Evolutionary conservation across 441 rosid genomes (phyloP), one percentile per base, ranked within the genome.

Genomic region (Hura crepitans): DNA sequence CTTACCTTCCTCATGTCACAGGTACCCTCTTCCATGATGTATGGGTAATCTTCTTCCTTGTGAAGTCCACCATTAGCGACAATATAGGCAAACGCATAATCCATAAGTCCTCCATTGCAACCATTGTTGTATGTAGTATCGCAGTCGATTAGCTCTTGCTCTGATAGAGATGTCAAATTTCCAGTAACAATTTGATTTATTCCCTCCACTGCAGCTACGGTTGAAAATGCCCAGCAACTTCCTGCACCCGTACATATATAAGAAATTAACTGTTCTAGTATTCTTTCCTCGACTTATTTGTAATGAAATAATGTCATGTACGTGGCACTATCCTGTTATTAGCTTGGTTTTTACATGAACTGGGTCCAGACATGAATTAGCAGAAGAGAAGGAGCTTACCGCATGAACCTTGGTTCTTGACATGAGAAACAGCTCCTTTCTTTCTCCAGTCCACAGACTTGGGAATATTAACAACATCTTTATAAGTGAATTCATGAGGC

Each of bases 191-290:
- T 92, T 83, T 89, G 86, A 84, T 92, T 87, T 72, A 94, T 87
- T 15, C 99, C 99, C 49, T 94, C 99, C 0, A 94, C 94, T 17
- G 97, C 92, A 18, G 97, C 99, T 51, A 94, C 97, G 0, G 99
- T 92, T 1, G 97, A 94, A 82, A 94, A 94, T 14, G 99, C 99
- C 99, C 99, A 92, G 71, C 99, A 94, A 75, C 99, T n/a, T n/a
- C n/a, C n/a, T n/a, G n/a, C n/a, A n/a, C n/a, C n/a, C n/a, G n/a
- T n/a, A n/a, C n/a, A n/a, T n/a, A n/a, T n/a, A n/a, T n/a, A n/a
- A n/a, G n/a, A n/a, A n/a, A n/a, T n/a, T n/a, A n/a, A n/a, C n/a
- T n/a, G n/a, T n/a, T n/a, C n/a, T n/a, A n/a, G n/a, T n/a, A n/a
- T n/a, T n/a, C n/a, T n/a, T n/a, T n/a, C n/a, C n/a, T n/a, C n/a